These are phyloP conservation scores for Babesia gibsoni DNA, from an alignment of 169 alveolate species.

Conservation along the genomic window DNA sequence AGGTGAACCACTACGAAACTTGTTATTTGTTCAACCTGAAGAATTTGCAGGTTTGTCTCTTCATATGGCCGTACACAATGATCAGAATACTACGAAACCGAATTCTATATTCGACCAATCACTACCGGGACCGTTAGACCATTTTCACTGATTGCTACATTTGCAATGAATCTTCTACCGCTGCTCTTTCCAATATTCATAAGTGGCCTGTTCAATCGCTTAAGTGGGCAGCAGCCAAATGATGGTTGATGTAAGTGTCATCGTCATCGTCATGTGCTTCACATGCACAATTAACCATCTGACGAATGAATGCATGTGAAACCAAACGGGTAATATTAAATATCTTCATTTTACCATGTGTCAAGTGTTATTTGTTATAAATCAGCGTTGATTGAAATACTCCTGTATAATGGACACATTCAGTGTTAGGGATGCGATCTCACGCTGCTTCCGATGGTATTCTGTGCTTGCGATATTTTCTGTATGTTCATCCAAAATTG, in stretches of 20 bases:
- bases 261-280: no score
- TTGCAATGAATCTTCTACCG: conserved; percentile 1
- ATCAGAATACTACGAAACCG: not conserved
- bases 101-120: not conserved
- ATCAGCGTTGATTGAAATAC: conserved; percentile 48
- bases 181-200: conserved; percentile 1
- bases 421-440: conserved; percentile 5
- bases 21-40: not conserved
- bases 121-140: not conserved
- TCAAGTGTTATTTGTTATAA: not conserved
- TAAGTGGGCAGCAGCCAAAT: conserved; percentile 1
- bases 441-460: not conserved
- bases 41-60: no score
- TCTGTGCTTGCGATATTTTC: conserved; percentile 1
- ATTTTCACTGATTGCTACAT: not conserved
- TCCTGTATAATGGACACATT: conserved; percentile 27
- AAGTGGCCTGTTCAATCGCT: conserved; percentile 3
- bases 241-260: not conserved
- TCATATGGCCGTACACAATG: no score
- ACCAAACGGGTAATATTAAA: not conserved
- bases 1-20: conserved; percentile 18
- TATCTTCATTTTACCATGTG: no score
- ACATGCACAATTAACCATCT: not conserved
- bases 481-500: not conserved
- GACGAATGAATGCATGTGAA: not conserved